A percentile compares a stretch with the other conserved stretches of the same genome.
Evolutionary conservation across 192 early-diverging fungal genomes (phyloP).

Genomic region (Mortierella hygrophila): DNA sequence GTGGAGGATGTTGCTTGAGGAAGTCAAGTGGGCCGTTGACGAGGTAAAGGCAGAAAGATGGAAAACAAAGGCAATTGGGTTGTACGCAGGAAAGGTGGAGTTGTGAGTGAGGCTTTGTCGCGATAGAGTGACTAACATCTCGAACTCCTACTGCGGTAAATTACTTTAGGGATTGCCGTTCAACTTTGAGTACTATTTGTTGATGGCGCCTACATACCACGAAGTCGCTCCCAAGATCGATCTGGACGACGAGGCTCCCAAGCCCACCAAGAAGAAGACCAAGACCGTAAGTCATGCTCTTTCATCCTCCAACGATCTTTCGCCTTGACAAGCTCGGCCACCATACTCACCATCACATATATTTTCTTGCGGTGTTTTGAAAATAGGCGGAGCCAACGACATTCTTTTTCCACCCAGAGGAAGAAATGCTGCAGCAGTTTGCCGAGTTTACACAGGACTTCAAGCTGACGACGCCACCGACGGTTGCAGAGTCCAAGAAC

Average conservation of each 20-base stretch:
- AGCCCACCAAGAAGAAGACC: conserved; percentile 56
- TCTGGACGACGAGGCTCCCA: conserved; percentile 65
- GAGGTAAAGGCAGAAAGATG: conserved; percentile 61
- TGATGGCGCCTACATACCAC: conserved; percentile 85
- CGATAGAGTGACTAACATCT: not conserved
- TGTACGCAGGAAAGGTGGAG: not conserved
- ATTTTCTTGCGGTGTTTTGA: not conserved
- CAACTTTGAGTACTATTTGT: conserved; percentile 85
- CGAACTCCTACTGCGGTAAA: not conserved
- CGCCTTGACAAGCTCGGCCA: too few relatives aligned
- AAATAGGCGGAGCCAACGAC: conserved; percentile 56
- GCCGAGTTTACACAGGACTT: conserved; percentile 85
- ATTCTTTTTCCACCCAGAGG: conserved; percentile 92
- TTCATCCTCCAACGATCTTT: not conserved
- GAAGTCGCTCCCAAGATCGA: conserved; percentile 76
- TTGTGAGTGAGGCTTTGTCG: not conserved
- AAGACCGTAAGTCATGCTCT: conserved; percentile 51
- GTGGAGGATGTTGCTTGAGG: conserved; percentile 90
- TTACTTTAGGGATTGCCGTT: conserved; percentile 71
- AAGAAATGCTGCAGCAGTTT: conserved; percentile 89
- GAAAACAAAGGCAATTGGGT: conserved; percentile 2
- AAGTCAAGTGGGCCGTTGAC: conserved; percentile 80
- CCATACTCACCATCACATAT: too few relatives aligned
- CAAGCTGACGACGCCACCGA: conserved; percentile 77
- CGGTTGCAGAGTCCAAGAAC: conserved; percentile 80